Evolutionary conservation across 495 filamentous ascomycete genomes (phyloP), one percentile per base, ranked within the genome.

Genomic region (Monascus purpureus): DNA sequence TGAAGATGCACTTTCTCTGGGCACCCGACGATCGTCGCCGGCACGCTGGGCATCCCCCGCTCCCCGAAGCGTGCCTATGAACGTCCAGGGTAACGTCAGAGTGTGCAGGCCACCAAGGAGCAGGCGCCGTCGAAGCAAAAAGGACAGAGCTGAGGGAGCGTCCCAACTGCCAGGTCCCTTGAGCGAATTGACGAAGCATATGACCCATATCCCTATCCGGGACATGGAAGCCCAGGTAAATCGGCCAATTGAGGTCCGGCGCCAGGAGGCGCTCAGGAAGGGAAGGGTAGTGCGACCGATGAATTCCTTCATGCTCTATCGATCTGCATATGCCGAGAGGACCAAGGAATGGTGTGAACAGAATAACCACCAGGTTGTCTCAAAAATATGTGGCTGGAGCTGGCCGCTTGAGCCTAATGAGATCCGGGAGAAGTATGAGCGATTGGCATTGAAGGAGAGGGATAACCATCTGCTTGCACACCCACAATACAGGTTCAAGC

Each of bases 281-380:
- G 82, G 82, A 2, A 83, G 85, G 43, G 67, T 97, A 35, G 82
- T 87, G 39, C 65, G 90, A 20, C 90, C 90, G 1, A 96, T 95
- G 81, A 97, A 97, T 48, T 87, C 85, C 1, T 97, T 96, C 66
- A 96, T 97, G 82, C 68, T 97, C 16, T 97, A 97, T 52, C 79
- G 92, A 6, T 93, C 87, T 29, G 84, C 88, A 4, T 96, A 80
- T 45, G 79, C 88, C 15, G 83, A 88, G 25, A 70, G 86, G 4
- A 80, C 80, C 34, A 95, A 95, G 53, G 55, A 70, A 25, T 84
- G 75, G 70, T 80, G 82, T 38, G 60, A 70, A 6, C 79, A 93
- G 45, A 88, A 86, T 55, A 95, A 96, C 57, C 88, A 96, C 46
- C 90, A 97, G 49, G 67, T 92, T 13, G 83, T 97, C 35, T 95